These are phyloP conservation scores for Mitragyna speciosa DNA, from an alignment of 257 asterid species.

Conservation along the genomic window DNA sequence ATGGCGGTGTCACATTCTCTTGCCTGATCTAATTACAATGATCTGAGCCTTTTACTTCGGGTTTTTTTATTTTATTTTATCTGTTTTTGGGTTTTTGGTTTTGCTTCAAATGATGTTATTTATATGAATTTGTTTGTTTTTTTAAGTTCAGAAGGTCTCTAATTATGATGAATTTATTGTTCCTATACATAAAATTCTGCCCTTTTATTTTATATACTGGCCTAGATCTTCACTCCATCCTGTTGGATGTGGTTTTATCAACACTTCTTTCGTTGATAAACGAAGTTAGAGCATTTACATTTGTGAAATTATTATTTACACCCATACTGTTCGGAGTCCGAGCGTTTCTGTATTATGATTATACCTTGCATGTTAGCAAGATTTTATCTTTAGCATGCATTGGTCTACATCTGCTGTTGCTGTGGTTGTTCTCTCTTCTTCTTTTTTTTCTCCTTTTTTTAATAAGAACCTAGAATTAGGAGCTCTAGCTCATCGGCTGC, in stretches of 20 bases:
- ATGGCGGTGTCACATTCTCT: conserved; percentile 15
- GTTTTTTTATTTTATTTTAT: too few species aligned
- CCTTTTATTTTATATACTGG: neutral
- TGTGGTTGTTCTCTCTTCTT: neutral
- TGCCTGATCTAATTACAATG: neutral
- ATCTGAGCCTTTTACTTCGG: conserved; percentile 13
- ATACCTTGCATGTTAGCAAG: too few species aligned
- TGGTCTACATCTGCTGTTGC: neutral
- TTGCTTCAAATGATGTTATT: neutral
- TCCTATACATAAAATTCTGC: neutral
- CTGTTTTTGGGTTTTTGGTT: neutral
- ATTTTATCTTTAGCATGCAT: neutral
- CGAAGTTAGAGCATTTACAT: neutral
- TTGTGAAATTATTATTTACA: neutral
- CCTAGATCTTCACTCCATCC: neutral
- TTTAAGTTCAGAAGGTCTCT: neutral
- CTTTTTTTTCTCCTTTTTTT: too few species aligned
- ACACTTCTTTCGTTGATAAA: neutral
- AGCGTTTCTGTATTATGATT: neutral
- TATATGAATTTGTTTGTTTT: too few species aligned
- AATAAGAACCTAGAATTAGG: too few species aligned
- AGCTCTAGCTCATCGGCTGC: too few species aligned
- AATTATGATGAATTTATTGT: neutral
- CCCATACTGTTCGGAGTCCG: neutral
- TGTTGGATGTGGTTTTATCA: neutral